Conservation (phyloP, 257 asterid species). For the Lantana camara region DNA sequence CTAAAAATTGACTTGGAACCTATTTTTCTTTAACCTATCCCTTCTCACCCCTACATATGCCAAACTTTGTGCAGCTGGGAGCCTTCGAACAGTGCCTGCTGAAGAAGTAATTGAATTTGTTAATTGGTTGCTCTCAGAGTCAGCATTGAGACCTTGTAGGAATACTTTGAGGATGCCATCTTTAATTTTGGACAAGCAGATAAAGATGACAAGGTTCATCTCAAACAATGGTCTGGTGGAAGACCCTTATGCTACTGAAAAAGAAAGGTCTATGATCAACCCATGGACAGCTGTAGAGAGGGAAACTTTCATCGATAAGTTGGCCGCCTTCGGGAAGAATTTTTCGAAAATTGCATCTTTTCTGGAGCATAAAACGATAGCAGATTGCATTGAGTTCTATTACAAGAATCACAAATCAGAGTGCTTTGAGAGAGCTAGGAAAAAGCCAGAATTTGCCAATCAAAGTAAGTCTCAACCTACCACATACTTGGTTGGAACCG, state of each 20-base stretch:
- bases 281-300: slow-evolving; percentile 81
- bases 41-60: slow-evolving; percentile 24
- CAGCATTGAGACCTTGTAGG: slow-evolving; percentile 62
- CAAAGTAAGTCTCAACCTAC: slow-evolving; percentile 58
- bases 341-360: slow-evolving; percentile 80
- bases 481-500: slow-evolving; percentile 71
- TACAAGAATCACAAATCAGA: slow-evolving; percentile 94
- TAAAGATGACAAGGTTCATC: slow-evolving; percentile 59
- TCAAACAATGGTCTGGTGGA: slow-evolving; percentile 81
- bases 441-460: slow-evolving; percentile 54
- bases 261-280: slow-evolving; percentile 69
- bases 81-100: slow-evolving; percentile 48
- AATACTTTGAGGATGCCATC: slow-evolving; percentile 80
- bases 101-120: slow-evolving; percentile 56
- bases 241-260: slow-evolving; percentile 81
- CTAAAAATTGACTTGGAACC: background rate
- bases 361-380: slow-evolving; percentile 71
- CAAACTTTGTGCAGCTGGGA: slow-evolving; percentile 63
- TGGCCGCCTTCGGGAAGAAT: slow-evolving; percentile 74
- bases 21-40: slow-evolving; percentile 10
- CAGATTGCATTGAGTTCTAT: slow-evolving; percentile 95
- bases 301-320: slow-evolving; percentile 77
- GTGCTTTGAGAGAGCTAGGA: slow-evolving; percentile 67
- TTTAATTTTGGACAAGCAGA: slow-evolving; percentile 68
- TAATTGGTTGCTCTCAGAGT: slow-evolving; percentile 58